phyloP scores from a whole-genome alignment of 148 eudicot species.

The Rhododendron vialii region DNA sequence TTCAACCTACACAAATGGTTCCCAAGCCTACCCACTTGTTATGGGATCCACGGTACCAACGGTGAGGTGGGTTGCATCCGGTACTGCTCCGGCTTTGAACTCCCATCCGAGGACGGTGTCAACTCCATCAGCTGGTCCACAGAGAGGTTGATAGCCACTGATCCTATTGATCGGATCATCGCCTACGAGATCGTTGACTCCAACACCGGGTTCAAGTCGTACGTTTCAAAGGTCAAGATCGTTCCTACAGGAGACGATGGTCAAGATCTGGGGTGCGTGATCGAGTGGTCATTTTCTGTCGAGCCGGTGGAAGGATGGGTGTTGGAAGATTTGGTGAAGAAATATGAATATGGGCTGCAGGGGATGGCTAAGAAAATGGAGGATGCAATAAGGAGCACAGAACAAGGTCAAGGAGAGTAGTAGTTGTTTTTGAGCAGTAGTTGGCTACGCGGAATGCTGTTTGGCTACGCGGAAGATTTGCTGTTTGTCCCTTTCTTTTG shows the following conservation, averaged over 20 bases:
- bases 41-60: conserved; percentile 68
- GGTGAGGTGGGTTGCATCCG: conserved; percentile 73
- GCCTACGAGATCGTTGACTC: conserved; percentile 69
- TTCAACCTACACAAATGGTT: conserved; percentile 66
- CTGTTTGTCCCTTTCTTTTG: not conserved
- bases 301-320: conserved; percentile 15
- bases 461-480: not conserved
- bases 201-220: conserved; percentile 63
- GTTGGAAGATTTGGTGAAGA: not conserved
- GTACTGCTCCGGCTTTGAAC: conserved; percentile 46
- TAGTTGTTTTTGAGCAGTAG: not conserved
- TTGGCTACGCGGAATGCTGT: not conserved
- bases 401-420: not conserved
- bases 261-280: conserved; percentile 40
- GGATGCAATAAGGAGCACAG: not conserved
- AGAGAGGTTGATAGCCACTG: conserved; percentile 55
- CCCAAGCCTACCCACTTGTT: conserved; percentile 42
- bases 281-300: conserved; percentile 62
- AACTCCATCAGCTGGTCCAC: conserved; percentile 46
- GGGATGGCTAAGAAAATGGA: not conserved
- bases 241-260: conserved; percentile 19
- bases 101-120: conserved; percentile 23
- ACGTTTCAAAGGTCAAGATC: conserved; percentile 56
- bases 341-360: not conserved
- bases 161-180: conserved; percentile 34